A percentile compares a stretch with the other conserved stretches of the same genome.
These are phyloP conservation scores for Xylaria sp. DNA, from an alignment of 2,329 filamentous ascomycete species.

Conservation along the genomic window DNA sequence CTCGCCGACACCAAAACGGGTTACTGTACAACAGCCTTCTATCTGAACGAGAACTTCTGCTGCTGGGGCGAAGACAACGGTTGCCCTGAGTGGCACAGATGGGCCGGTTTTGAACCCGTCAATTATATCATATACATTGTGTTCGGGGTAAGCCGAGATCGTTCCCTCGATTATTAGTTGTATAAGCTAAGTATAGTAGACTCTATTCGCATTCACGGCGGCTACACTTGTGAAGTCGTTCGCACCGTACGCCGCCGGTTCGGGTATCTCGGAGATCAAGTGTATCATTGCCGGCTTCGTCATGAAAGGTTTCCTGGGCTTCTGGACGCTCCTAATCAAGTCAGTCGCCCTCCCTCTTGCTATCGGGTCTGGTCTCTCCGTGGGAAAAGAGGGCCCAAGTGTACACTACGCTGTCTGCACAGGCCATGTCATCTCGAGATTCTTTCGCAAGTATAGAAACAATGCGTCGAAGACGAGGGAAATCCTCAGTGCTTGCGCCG, in stretches of 20 bases:
- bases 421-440: conserved; percentile 90
- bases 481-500: conserved; percentile 91
- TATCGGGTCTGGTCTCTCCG: conserved; percentile 91
- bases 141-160: conserved; percentile 68
- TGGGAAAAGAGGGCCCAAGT: conserved; percentile 96
- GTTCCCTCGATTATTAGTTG: not conserved
- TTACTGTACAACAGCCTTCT: conserved; percentile 95
- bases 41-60: conserved; percentile 96
- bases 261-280: conserved; percentile 98
- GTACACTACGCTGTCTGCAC: conserved; percentile 99
- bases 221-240: conserved; percentile 87
- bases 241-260: conserved; percentile 94
- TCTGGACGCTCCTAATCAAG: conserved; percentile 92
- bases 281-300: conserved; percentile 98
- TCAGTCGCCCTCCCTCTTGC: conserved; percentile 87
- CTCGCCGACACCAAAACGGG: conserved; percentile 93
- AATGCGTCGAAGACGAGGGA: conserved; percentile 95
- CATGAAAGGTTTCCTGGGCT: conserved; percentile 96
- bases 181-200: conserved; percentile 49
- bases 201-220: conserved; percentile 79
- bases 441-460: conserved; percentile 89
- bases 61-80: conserved; percentile 95
- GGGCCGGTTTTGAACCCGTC: conserved; percentile 77
- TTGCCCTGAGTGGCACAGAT: conserved; percentile 86
- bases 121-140: conserved; percentile 91